Percentiles rank a stretch among this genome's conserved stretches.
Conservation (phyloP, 2,329 filamentous ascomycete species). For the Periconia sp. region DNA sequence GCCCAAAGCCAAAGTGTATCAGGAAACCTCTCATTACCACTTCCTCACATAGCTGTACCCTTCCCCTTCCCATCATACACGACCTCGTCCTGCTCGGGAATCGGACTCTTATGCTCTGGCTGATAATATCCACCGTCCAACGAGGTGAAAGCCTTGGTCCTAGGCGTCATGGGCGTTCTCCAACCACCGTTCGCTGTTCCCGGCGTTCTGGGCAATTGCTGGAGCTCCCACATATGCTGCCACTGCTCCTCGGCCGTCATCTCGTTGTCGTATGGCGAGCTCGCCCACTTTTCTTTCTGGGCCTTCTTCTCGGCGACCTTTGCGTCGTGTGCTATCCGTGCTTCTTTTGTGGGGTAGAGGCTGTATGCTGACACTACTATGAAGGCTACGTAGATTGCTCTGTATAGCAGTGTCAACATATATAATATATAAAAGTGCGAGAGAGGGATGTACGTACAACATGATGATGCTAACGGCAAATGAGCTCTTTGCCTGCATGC, state of each 20-base stretch:
- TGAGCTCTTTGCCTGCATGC: slow-evolving; percentile 70
- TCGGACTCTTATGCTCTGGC: slow-evolving; percentile 10
- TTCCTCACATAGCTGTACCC: slow-evolving; percentile 11
- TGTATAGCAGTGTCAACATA: slow-evolving; percentile 37
- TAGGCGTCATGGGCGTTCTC: slow-evolving; percentile 40
- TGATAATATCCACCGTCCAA: slow-evolving; percentile 21
- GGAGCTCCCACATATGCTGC: slow-evolving; percentile 51
- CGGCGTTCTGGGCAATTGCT: slow-evolving; percentile 44
- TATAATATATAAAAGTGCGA: neutral
- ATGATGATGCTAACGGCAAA: slow-evolving; percentile 71
- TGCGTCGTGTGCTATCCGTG: slow-evolving; percentile 28
- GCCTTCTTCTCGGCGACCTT: slow-evolving; percentile 41
- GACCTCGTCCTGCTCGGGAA: slow-evolving; percentile 28
- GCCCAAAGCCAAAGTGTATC: too few relatives aligned
- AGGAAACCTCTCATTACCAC: slow-evolving; percentile 9
- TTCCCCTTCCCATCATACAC: slow-evolving; percentile 29
- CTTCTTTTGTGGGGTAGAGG: slow-evolving; percentile 51
- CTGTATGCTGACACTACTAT: slow-evolving; percentile 65
- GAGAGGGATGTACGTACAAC: slow-evolving; percentile 61
- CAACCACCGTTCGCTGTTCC: slow-evolving; percentile 30
- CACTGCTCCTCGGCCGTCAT: slow-evolving; percentile 47
- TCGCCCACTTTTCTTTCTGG: slow-evolving; percentile 42
- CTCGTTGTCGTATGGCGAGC: slow-evolving; percentile 34
- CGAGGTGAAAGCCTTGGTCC: slow-evolving; percentile 40
- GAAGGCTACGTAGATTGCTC: slow-evolving; percentile 66